Base-by-base conservation (phyloP, 306 rosid genomes). In the Malus asiatica region DNA sequence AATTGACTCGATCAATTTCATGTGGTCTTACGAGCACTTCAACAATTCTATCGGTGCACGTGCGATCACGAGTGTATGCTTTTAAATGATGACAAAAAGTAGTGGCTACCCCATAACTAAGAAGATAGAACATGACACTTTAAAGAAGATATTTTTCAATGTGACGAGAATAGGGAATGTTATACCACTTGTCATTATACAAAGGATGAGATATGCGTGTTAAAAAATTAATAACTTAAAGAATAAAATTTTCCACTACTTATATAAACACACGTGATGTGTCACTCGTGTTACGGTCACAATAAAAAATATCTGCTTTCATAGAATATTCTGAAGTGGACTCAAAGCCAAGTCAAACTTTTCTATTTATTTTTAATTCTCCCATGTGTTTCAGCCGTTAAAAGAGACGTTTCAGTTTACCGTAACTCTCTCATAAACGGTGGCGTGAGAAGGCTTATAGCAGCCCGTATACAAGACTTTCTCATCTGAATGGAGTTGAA, bases 151-250 rank as follows among this genome's bases (percentile, higher is more conserved):
- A 33, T 33, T 33, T 33, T 33, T 33, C 1, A 1, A 6, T 33
- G 1, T 5, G 38, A 33, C 0, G 0, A 7, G 38, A 1, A 5
- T 5, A 33, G 0, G 7, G 1, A 0, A 33, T 33, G 7, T 0
- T 33, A 33, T 1, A 5, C 0, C 7, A 33, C 7, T 1, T 5
- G 1, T 5, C 7, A 33, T 0, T 33, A 33, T 33, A 33, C 7
- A 33, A 33, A 33, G 5, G 0, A 1, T 5, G 38, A 0, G 7
- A 33, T 33, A 33, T 5, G 1, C 7, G 7, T 33, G 38, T 33
- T 33, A 33, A 32, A 32, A 32, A 4, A 5, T 32, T 32, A 32
- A 30, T 30, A 32, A 32, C 5, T 32, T 32, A 33, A 33, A 33
- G 1, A 33, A 33, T 33, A 33, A 33, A 33, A 5, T 33, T 33